Evolutionary conservation across 768 basidiomycete species (phyloP), one percentile per base, ranked within the genome.

Genomic region (Pulveroboletus sp.): DNA sequence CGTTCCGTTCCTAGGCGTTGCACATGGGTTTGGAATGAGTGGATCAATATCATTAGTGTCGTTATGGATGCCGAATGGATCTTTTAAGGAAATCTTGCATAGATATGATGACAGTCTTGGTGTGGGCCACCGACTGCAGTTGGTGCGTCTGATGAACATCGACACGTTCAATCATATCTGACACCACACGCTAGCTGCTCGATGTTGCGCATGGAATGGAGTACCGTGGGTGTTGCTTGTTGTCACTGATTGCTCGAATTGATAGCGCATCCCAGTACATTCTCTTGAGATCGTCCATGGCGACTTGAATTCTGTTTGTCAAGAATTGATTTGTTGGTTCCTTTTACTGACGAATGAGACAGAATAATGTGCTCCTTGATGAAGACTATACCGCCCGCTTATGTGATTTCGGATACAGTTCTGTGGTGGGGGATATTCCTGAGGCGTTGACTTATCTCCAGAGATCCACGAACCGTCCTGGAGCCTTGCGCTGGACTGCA

Each of bases 351-450:
- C 4, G 2, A 16, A 4, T 9, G n/a, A 7, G 21, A 39, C n/a
- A 63, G 59, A 61, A 48, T 2, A 59, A 63, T 1, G 41, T 61
- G 2, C 46, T 62, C 13, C n/a, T 62, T 2, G 51, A 54, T 2
- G 37, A 21, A 17, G 36, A 54, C 5, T 53, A 67, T 20, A 68
- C 65, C 19, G 75, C 69, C 0, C 66, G 68, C 10, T 53, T 78
- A 8, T 66, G 69, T 27, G 76, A 78, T 45, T 78, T 78, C 36
- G 76, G 76, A 1, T 47, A 58, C 33, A n/a, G n/a, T n/a, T n/a
- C n/a, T n/a, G n/a, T n/a, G n/a, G n/a, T n/a, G n/a, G n/a, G n/a
- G n/a, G n/a, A n/a, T n/a, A n/a, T n/a, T n/a, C n/a, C n/a, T n/a
- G n/a, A n/a, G n/a, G n/a, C n/a, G n/a, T n/a, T n/a, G n/a, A n/a